These are phyloP conservation scores for Fagus sylvatica DNA, from an alignment of 306 rosid genomes.

Conservation along the genomic window DNA sequence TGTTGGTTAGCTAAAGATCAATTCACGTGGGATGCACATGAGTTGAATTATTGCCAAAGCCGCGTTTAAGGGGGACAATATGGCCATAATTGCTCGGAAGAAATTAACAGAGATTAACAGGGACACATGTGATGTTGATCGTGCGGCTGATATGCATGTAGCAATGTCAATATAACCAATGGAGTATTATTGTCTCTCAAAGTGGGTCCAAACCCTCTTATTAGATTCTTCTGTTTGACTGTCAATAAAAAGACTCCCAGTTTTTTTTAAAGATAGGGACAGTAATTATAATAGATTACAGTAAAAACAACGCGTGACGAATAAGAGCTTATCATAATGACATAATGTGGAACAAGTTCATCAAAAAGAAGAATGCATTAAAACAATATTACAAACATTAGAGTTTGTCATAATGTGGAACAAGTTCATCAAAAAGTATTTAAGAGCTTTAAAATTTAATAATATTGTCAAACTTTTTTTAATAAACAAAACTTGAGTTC, in stretches of 20 bases:
- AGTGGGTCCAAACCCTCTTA: conserved; percentile 3
- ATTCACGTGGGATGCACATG: conserved; percentile 59
- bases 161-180: too few relatives aligned
- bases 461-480: too few relatives aligned
- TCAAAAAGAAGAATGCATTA: too few relatives aligned
- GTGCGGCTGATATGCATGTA: too few relatives aligned
- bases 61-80: conserved; percentile 38
- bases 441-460: too few relatives aligned
- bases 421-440: too few relatives aligned
- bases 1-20: conserved; percentile 27
- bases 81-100: conserved; percentile 19
- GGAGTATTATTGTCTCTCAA: background rate
- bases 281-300: background rate
- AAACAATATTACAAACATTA: too few relatives aligned
- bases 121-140: background rate
- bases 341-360: too few relatives aligned
- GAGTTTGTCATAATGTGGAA: too few relatives aligned
- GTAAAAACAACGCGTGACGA: too few relatives aligned
- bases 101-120: background rate
- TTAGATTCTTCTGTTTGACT: conserved; percentile 6
- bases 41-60: conserved; percentile 27
- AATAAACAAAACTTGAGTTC: too few relatives aligned
- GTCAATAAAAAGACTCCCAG: conserved; percentile 1
- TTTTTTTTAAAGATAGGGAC: conserved; percentile 20
- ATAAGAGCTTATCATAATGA: too few relatives aligned